Evolutionary conservation across 257 asterid species (phyloP).

Genomic region (Leonotis leonurus): DNA sequence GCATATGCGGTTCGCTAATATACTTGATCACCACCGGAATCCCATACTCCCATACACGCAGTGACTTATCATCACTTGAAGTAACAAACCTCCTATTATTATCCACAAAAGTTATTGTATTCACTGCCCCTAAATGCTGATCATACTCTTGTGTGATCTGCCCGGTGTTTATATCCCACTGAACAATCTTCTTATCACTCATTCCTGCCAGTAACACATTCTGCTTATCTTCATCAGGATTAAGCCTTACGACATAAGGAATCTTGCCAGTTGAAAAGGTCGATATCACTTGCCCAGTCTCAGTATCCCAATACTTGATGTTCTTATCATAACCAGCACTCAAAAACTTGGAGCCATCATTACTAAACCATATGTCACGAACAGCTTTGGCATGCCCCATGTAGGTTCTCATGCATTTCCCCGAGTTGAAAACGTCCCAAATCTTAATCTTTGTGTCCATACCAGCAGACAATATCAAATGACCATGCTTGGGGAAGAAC

Average conservation of each 20-base stretch:
- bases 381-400: conserved; percentile 97
- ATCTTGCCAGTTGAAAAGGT: conserved; percentile 85
- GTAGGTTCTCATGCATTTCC: conserved; percentile 94
- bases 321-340: conserved; percentile 94
- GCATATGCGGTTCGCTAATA: conserved; percentile 99
- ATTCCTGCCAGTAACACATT: conserved; percentile 90
- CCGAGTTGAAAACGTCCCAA: conserved; percentile 90
- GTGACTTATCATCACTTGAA: conserved; percentile 92
- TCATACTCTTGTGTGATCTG: conserved; percentile 98
- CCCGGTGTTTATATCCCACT: conserved; percentile 94
- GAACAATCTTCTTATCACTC: conserved; percentile 99
- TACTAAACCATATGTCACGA: conserved; percentile 83
- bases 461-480: conserved; percentile 89
- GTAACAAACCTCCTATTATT: conserved; percentile 96
- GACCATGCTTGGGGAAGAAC: conserved; percentile 90
- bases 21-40: conserved; percentile 96
- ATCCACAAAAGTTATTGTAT: conserved; percentile 92
- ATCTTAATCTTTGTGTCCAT: conserved; percentile 96
- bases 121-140: conserved; percentile 98
- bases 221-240: conserved; percentile 98
- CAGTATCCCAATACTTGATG: conserved; percentile 98
- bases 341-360: conserved; percentile 86
- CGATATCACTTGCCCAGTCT: conserved; percentile 94
- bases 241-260: conserved; percentile 91
- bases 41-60: conserved; percentile 98